These are phyloP conservation scores for Nitzschia palea DNA, from an alignment of 108 stramenopile genomes.

Conservation along the genomic window DNA sequence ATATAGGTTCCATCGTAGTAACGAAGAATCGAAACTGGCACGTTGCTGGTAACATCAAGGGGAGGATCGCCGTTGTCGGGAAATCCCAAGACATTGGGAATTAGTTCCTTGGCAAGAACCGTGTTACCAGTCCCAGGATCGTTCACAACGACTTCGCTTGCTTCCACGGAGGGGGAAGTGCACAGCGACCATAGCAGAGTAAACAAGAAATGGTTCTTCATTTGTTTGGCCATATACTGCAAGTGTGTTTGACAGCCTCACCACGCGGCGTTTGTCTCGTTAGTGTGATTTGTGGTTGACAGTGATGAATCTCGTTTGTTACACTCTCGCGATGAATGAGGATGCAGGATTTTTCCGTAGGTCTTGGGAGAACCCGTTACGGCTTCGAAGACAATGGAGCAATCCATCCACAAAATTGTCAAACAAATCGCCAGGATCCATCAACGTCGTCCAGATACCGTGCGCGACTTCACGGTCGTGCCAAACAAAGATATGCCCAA, in stretches of 20 bases:
- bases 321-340: not conserved
- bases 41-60: not conserved
- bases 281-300: not conserved
- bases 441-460: not conserved
- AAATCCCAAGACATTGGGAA: conserved; percentile 13
- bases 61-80: not conserved
- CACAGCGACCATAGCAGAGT: not conserved
- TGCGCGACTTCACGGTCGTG: not conserved
- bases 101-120: not conserved
- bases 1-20: not conserved
- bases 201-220: not conserved
- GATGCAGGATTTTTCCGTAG: not conserved
- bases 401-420: not conserved
- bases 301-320: not conserved
- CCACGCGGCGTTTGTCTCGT: too few species aligned
- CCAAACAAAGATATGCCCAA: too few species aligned
- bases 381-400: not conserved
- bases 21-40: conserved; percentile 6
- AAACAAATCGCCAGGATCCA: not conserved
- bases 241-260: too few species aligned
- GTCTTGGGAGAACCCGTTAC: not conserved
- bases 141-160: not conserved
- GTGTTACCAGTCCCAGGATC: not conserved
- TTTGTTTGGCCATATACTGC: not conserved
- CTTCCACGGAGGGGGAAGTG: not conserved